Evolutionary conservation across 768 basidiomycete genomes (phyloP).

Genomic region (Lepiota subincarnata): DNA sequence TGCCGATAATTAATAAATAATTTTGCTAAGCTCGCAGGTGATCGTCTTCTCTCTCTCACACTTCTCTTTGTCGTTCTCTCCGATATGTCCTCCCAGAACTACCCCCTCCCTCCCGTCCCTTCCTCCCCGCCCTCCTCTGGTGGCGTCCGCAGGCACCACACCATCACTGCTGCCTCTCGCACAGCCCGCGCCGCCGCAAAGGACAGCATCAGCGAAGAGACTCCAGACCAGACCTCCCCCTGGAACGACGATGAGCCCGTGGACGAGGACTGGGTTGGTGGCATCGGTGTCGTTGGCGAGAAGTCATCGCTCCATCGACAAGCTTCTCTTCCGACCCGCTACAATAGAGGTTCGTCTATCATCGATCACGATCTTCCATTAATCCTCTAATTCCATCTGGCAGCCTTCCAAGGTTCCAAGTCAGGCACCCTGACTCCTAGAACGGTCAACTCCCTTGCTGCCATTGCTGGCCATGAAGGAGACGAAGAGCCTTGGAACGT

Average conservation of each 20-base stretch:
- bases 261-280: slow-evolving; percentile 77
- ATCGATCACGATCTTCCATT: slow-evolving; percentile 19
- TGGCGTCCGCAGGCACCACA: slow-evolving; percentile 78
- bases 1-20: slow-evolving; percentile 2
- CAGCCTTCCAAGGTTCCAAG: slow-evolving; percentile 36
- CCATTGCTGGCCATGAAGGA: slow-evolving; percentile 82
- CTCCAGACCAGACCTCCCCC: slow-evolving; percentile 45
- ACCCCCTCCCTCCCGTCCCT: slow-evolving; percentile 36
- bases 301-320: slow-evolving; percentile 78
- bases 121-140: slow-evolving; percentile 37
- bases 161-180: slow-evolving; percentile 73
- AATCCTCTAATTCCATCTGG: slow-evolving; percentile 13
- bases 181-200: slow-evolving; percentile 56
- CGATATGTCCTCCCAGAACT: slow-evolving; percentile 32
- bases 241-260: slow-evolving; percentile 79
- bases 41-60: slow-evolving; percentile 14
- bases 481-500: slow-evolving; percentile 88
- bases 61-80: slow-evolving; percentile 13
- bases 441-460: slow-evolving; percentile 75
- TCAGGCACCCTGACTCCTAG: slow-evolving; percentile 65
- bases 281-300: slow-evolving; percentile 80
- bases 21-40: slow-evolving; percentile 4
- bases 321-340: slow-evolving; percentile 75
- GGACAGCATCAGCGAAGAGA: slow-evolving; percentile 65
- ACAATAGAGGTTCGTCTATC: slow-evolving; percentile 57